These are phyloP conservation scores for Cladosporium oxysporum DNA, from an alignment of 2,329 filamentous ascomycete species.

Conservation along the genomic window DNA sequence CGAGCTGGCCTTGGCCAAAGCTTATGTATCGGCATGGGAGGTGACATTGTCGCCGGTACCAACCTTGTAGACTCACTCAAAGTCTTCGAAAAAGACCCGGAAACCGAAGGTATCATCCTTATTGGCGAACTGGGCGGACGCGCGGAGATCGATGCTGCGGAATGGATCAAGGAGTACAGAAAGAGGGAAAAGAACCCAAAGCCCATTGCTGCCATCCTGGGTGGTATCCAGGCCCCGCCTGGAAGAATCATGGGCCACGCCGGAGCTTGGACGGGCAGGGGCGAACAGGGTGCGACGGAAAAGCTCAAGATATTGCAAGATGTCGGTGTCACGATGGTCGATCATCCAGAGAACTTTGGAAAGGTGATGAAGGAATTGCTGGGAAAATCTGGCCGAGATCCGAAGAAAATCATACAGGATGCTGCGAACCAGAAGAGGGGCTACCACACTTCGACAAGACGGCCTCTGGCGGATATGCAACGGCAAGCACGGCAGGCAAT, in stretches of 20 bases:
- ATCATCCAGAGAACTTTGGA: conserved; percentile 76
- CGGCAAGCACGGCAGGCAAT: conserved; percentile 16
- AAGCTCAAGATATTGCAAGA: conserved; percentile 68
- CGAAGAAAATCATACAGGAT: conserved; percentile 41
- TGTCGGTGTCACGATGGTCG: conserved; percentile 69
- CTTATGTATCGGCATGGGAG: conserved; percentile 75
- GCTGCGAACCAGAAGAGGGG: conserved; percentile 52
- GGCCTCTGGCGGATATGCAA: conserved; percentile 22
- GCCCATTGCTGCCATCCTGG: conserved; percentile 73
- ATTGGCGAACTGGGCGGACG: conserved; percentile 73
- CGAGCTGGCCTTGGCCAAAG: conserved; percentile 75
- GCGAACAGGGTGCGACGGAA: conserved; percentile 63
- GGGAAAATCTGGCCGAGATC: conserved; percentile 43
- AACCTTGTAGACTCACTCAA: conserved; percentile 70
- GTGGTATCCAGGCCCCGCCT: conserved; percentile 63
- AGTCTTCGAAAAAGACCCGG: conserved; percentile 65
- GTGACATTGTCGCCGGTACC: conserved; percentile 73
- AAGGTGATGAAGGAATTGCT: conserved; percentile 65
- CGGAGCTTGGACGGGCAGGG: conserved; percentile 68
- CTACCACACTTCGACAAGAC: conserved; percentile 42
- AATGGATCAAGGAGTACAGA: conserved; percentile 70
- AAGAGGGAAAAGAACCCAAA: conserved; percentile 62
- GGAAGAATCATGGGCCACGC: conserved; percentile 77
- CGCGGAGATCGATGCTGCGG: conserved; percentile 70
- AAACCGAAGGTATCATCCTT: conserved; percentile 71